Percentiles rank a stretch among this genome's conserved stretches.
phyloP scores from a whole-genome alignment of 192 early-diverging fungal species.

The Coemansia sp. region DNA sequence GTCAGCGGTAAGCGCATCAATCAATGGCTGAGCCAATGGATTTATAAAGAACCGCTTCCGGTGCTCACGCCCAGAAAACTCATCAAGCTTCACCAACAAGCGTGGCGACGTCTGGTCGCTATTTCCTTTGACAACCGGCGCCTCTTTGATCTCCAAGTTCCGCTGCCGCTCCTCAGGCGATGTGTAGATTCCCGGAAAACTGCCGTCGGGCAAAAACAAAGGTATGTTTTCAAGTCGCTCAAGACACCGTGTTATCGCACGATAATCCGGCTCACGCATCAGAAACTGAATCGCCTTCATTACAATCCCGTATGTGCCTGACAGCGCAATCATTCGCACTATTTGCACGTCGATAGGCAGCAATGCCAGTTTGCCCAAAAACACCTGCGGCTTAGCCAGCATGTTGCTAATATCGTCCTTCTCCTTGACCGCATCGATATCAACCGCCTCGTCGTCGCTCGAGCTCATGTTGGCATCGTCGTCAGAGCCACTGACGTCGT shows the following conservation, averaged over 20 bases:
- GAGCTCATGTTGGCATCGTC: conserved; percentile 17
- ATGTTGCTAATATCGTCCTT: conserved; percentile 37
- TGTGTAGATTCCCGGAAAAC: conserved; percentile 27
- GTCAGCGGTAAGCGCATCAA: conserved; percentile 23
- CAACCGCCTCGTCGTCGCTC: conserved; percentile 26
- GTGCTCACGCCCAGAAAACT: conserved; percentile 46
- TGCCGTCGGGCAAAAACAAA: conserved; percentile 16
- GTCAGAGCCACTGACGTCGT: not conserved
- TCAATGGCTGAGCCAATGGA: conserved; percentile 21
- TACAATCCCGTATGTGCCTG: conserved; percentile 35
- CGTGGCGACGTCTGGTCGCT: not conserved
- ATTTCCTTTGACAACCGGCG: conserved; percentile 2
- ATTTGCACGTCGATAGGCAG: conserved; percentile 40
- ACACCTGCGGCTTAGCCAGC: conserved; percentile 28
- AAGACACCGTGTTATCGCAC: conserved; percentile 17
- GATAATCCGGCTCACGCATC: conserved; percentile 9
- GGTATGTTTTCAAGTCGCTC: conserved; percentile 24
- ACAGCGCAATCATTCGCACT: conserved; percentile 42
- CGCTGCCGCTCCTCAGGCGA: conserved; percentile 8
- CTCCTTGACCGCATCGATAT: conserved; percentile 25
- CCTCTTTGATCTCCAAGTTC: conserved; percentile 18
- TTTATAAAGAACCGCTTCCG: conserved; percentile 45
- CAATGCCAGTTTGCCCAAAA: conserved; percentile 16
- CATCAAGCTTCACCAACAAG: conserved; percentile 22
- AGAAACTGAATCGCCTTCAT: conserved; percentile 21